Base-by-base conservation (phyloP, 2,329 filamentous ascomycete species). In the Pseudogymnoascus sp. region DNA sequence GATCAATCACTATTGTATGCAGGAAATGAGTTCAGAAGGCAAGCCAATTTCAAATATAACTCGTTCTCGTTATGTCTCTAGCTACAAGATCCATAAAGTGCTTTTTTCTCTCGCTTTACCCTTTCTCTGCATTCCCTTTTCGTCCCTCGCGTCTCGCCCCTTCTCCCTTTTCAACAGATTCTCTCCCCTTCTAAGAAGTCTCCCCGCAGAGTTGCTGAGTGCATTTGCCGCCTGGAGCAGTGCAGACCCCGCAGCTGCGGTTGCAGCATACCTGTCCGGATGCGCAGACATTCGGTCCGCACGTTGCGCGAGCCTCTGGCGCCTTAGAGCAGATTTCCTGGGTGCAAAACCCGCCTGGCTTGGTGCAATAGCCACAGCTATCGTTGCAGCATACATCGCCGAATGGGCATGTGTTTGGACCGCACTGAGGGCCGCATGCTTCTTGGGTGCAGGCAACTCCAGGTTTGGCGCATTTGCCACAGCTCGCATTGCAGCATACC, bases 401-500 rank as follows among this genome's bases (percentile, higher is more conserved):
- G 26, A 54, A 54, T 31, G 11, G 26, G 26, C 47, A 54, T 3
- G 47, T 54, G 26, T 54, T 54, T 54, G 26, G 26, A 12, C 47
- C 47, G 26, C 47, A 54, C 26, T 18, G n/a, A n/a, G 59, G 47
- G 36, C 61, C 42, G 23, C 67, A 68, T 21, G 61, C 36, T 64
- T 67, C 66, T 40, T 61, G 29, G 18, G 66, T 42, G 51, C 67
- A 68, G 11, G 16, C 10, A 1, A 63, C 62, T 23, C 60, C 65
- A 5, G 67, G 67, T 29, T 45, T 42, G 1, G 59, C 51, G 40
- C 67, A 68, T 18, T 66, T 65, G 6, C 67, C 67, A 40, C 67
- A 68, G 10, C 62, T 18, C 29, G 65, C 57, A 51, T 69, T 69
- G 45, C 67, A 69, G 51, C 67, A 74, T 64, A 65, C 67, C 71